phyloP scores from a whole-genome alignment of 1,284 basidiomycete species.

The Paramarasmius palmivorus region DNA sequence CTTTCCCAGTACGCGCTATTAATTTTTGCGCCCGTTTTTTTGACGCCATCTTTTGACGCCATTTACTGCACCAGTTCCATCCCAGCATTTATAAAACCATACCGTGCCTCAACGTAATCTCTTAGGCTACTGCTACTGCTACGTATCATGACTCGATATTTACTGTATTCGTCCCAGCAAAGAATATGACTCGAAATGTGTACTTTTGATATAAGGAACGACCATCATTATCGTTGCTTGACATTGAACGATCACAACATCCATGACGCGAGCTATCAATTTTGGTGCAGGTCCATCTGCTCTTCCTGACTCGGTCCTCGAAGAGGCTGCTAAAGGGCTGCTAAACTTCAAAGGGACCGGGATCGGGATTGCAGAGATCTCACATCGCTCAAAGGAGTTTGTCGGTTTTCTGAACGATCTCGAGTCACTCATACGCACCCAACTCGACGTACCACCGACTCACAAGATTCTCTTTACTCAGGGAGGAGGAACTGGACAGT shows the following conservation, averaged over 20 bases:
- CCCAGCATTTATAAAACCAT: too few species aligned
- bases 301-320: conserved; percentile 79
- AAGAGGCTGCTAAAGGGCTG: conserved; percentile 77
- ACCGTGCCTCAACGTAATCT: too few species aligned
- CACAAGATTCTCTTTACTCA: conserved; percentile 90
- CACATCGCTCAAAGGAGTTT: conserved; percentile 91
- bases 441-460: conserved; percentile 81
- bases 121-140: too few species aligned
- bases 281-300: conserved; percentile 93
- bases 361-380: conserved; percentile 92
- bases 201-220: too few species aligned
- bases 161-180: too few species aligned
- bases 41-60: not conserved
- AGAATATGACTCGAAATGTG: too few species aligned
- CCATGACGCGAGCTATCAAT: conserved; percentile 65
- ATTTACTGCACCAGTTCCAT: too few species aligned
- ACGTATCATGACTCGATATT: too few species aligned
- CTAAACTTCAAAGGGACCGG: conserved; percentile 88
- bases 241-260: not conserved
- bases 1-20: conserved; percentile 7
- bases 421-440: conserved; percentile 68
- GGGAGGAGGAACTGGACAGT: conserved; percentile 89
- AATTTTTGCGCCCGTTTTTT: not conserved
- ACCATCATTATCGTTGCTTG: not conserved
- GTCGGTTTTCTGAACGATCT: conserved; percentile 67